Evolutionary conservation across 805 yeast species (phyloP).

Genomic region (Ogataea nonfermentans): DNA sequence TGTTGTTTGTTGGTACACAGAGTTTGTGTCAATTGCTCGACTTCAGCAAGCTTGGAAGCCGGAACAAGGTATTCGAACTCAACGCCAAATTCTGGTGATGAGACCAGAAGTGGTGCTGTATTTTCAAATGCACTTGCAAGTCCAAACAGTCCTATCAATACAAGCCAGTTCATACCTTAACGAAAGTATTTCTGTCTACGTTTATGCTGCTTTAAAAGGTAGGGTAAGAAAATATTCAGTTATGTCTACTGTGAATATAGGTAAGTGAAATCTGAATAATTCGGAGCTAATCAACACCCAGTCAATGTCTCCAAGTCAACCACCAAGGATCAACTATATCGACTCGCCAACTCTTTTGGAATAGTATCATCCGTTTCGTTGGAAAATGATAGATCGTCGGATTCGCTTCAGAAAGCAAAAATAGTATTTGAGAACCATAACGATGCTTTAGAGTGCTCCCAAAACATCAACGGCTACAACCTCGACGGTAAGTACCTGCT

Average conservation of each 20-base stretch:
- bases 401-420: constrained; percentile 9
- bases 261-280: neutral
- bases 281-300: neutral
- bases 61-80: constrained; percentile 21
- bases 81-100: constrained; percentile 10
- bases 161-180: constrained; percentile 7
- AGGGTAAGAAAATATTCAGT: constrained; percentile 4
- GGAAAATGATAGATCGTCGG: constrained; percentile 7
- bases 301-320: constrained; percentile 14
- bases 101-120: constrained; percentile 33
- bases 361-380: constrained; percentile 6
- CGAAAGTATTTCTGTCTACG: constrained; percentile 11
- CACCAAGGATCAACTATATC: constrained; percentile 14
- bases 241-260: constrained; percentile 1
- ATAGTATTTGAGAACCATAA: constrained; percentile 15
- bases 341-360: constrained; percentile 23
- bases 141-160: constrained; percentile 10
- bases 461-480: constrained; percentile 25
- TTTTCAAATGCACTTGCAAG: constrained; percentile 28
- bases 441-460: constrained; percentile 23
- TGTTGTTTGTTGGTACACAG: constrained; percentile 17
- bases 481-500: constrained; percentile 13
- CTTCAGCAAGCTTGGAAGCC: constrained; percentile 2
- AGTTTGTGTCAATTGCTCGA: constrained; percentile 15
- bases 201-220: constrained; percentile 11